These are phyloP conservation scores for Apostasia shenzhenica DNA, from an alignment of 106 monocot genomes.

Conservation along the genomic window DNA sequence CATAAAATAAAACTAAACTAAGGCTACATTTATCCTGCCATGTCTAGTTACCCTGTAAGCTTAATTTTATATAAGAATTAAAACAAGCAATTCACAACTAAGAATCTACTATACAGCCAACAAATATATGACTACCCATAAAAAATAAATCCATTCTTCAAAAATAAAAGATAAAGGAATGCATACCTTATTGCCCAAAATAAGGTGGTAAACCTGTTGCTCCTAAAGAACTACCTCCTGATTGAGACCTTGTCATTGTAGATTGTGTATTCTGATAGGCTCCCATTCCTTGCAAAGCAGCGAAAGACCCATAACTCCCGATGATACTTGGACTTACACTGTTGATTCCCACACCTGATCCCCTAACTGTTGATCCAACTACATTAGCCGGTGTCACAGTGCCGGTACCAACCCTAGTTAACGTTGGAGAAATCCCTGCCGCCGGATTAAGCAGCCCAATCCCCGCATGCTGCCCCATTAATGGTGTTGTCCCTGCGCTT, in stretches of 20 bases:
- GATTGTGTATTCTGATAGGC: slow-evolving; percentile 24
- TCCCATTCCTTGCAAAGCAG: slow-evolving; percentile 34
- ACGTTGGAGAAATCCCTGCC: slow-evolving; percentile 10
- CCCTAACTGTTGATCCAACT: slow-evolving; percentile 15
- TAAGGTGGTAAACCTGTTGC: slow-evolving; percentile 21
- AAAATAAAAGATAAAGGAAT: neutral
- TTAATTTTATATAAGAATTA: too few species aligned
- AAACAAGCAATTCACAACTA: too few species aligned
- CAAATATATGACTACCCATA: too few species aligned
- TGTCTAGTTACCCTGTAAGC: too few species aligned
- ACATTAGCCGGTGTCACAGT: slow-evolving; percentile 7
- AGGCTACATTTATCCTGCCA: too few species aligned
- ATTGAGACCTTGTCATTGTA: slow-evolving; percentile 9
- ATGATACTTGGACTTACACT: slow-evolving; percentile 37
- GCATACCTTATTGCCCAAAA: slow-evolving; percentile 20
- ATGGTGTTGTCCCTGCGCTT: slow-evolving; percentile 3
- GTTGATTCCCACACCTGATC: slow-evolving; percentile 20
- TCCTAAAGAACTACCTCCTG: slow-evolving; percentile 13
- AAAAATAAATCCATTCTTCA: too few species aligned
- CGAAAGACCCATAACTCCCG: slow-evolving; percentile 30
- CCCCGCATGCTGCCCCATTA: slow-evolving; percentile 17
- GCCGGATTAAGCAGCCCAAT: slow-evolving; percentile 16
- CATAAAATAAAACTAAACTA: too few species aligned
- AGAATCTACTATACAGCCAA: too few species aligned
- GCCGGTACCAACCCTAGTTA: slow-evolving; percentile 1